These are phyloP conservation scores for Neopestalotiopsis clavispora DNA, from an alignment of 2,329 filamentous ascomycete species.

Conservation along the genomic window DNA sequence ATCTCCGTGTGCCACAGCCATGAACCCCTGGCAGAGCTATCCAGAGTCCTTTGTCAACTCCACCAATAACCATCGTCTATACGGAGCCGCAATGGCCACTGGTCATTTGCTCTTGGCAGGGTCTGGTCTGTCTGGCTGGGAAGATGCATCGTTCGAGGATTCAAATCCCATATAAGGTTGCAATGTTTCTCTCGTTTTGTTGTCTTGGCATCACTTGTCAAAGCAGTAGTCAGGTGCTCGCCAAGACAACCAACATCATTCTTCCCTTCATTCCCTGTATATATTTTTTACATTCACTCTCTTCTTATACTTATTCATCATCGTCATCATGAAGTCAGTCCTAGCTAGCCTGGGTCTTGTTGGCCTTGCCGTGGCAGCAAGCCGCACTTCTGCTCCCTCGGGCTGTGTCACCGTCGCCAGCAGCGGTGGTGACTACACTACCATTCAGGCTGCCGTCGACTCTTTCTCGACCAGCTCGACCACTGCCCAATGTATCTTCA, in stretches of 20 bases:
- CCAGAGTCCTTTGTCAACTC: conserved; percentile 3
- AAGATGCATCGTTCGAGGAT: neutral
- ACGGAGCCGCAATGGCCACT: conserved; percentile 13
- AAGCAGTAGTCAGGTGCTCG: neutral
- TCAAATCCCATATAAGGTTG: conserved; percentile 8
- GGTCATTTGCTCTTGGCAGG: neutral
- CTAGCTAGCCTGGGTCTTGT: conserved; percentile 22
- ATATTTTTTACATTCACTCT: neutral
- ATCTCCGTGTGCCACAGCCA: conserved; percentile 3
- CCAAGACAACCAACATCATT: neutral
- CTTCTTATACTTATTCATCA: neutral
- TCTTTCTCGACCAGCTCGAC: conserved; percentile 56
- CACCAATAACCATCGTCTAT: conserved; percentile 5
- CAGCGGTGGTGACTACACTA: conserved; percentile 39
- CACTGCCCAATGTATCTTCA: conserved; percentile 63
- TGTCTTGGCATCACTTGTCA: neutral
- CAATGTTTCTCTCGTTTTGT: conserved; percentile 4
- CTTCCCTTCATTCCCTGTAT: neutral
- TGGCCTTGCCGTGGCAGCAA: conserved; percentile 31
- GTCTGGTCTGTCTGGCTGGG: neutral
- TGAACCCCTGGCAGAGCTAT: neutral
- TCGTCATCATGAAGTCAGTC: conserved; percentile 23
- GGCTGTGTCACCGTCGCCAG: conserved; percentile 54
- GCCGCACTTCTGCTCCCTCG: conserved; percentile 44
- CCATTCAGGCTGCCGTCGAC: conserved; percentile 60